phyloP scores from a whole-genome alignment of 106 monocot genomes.

The Dactylorhiza incarnata region DNA sequence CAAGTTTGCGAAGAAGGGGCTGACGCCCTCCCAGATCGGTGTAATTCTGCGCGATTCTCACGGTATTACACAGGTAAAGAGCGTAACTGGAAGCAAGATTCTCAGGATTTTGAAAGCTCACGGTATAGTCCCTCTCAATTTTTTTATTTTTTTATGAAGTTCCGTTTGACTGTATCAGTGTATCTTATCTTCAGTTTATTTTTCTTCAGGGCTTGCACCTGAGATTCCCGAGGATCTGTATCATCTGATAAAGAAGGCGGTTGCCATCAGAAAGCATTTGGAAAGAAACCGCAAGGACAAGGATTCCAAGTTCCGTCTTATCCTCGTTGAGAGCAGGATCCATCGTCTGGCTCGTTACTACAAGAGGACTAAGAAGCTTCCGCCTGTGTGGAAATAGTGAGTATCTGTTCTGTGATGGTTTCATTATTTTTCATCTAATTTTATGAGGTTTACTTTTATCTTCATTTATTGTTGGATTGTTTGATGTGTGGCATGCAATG shows the following conservation, averaged over 20 bases:
- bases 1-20: slow-evolving; percentile 81
- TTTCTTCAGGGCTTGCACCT: slow-evolving; percentile 38
- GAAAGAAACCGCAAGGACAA: slow-evolving; percentile 71
- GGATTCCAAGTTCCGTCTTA: slow-evolving; percentile 58
- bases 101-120: slow-evolving; percentile 72
- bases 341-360: slow-evolving; percentile 67
- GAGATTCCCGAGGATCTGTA: slow-evolving; percentile 69
- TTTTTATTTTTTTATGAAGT: not conserved
- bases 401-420: slow-evolving; percentile 4
- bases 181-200: not conserved
- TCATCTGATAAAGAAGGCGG: slow-evolving; percentile 68
- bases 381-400: slow-evolving; percentile 75
- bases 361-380: slow-evolving; percentile 75
- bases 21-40: slow-evolving; percentile 79
- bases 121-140: slow-evolving; percentile 16
- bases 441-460: not conserved
- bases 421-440: not conserved
- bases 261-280: slow-evolving; percentile 61
- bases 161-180: not conserved
- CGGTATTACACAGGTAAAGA: slow-evolving; percentile 81
- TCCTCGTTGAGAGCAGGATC: slow-evolving; percentile 70
- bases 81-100: slow-evolving; percentile 79
- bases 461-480: not conserved
- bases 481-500: too few species aligned
- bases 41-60: slow-evolving; percentile 79